These are phyloP conservation scores for Drechslera avenae DNA, from an alignment of 2,329 filamentous ascomycete species.

Conservation along the genomic window DNA sequence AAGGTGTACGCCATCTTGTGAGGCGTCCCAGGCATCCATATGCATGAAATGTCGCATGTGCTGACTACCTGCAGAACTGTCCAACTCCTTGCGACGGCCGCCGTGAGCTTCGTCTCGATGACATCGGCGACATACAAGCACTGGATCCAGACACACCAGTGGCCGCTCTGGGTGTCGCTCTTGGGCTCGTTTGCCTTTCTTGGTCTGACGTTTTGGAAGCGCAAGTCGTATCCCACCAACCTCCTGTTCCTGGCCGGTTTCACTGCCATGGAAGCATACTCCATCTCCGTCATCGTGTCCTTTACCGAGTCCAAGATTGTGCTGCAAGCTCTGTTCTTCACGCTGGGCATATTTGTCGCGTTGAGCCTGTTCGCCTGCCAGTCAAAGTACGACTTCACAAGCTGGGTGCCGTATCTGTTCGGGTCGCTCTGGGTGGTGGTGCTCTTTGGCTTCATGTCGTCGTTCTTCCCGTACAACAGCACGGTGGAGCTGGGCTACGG, in stretches of 20 bases:
- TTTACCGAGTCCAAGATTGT: slow-evolving; percentile 87
- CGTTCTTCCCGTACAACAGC: slow-evolving; percentile 84
- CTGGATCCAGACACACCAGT: slow-evolving; percentile 86
- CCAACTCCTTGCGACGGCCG: slow-evolving; percentile 84
- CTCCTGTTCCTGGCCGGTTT: slow-evolving; percentile 90
- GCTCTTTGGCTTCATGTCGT: slow-evolving; percentile 89
- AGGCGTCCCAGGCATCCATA: slow-evolving; percentile 34
- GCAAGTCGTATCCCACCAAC: slow-evolving; percentile 83
- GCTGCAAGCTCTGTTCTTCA: slow-evolving; percentile 86
- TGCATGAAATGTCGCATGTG: not conserved
- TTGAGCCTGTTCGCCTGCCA: slow-evolving; percentile 88
- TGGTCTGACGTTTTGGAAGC: slow-evolving; percentile 49
- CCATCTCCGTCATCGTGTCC: slow-evolving; percentile 87
- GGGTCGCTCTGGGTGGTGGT: slow-evolving; percentile 88
- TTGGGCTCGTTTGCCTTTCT: slow-evolving; percentile 45
- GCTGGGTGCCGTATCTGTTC: slow-evolving; percentile 95
- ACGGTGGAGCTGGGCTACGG: slow-evolving; percentile 87
- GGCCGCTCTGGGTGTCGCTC: slow-evolving; percentile 85
- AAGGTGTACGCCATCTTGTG: slow-evolving; percentile 96
- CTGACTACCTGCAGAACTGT: slow-evolving; percentile 64
- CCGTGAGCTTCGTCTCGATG: slow-evolving; percentile 83
- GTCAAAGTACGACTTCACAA: slow-evolving; percentile 97
- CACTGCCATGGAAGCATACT: slow-evolving; percentile 90
- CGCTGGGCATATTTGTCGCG: slow-evolving; percentile 68
- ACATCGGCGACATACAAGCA: slow-evolving; percentile 76